Base-by-base conservation (phyloP, 345 rosid species). In the Sonneratia caseolaris region DNA sequence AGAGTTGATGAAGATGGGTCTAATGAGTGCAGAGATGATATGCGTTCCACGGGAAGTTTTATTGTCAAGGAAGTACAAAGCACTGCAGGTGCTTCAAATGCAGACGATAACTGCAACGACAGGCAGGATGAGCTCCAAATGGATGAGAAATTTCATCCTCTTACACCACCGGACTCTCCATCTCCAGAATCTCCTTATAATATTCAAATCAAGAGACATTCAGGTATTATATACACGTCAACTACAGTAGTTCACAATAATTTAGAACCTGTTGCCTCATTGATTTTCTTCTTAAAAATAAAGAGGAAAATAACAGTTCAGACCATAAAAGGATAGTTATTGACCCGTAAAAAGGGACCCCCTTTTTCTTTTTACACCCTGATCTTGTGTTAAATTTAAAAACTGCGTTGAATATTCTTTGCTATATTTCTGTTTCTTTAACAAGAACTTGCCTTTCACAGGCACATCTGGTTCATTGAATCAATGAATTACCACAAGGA, bases 171-270 rank as follows among this genome's bases (percentile, higher is more conserved):
- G 4, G 68, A 66, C 72, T 79, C 77, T 66, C 72, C 74, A 19
- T 40, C 72, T 72, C 83, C 81, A 1, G 56, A 70, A 37, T 70
- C 69, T 70, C 61, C 14, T 47, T 12, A 73, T 68, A 15, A 18
- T 22, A n/a, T 66, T 42, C 68, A 66, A 76, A 65, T 70, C 71
- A 76, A 72, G 22, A 73, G 70, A 71, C 72, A 65, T 38, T 76
- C 86, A 81, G 93, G 96, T 91, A 76, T 75, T 59, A 56, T 24
- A 22, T 69, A 47, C 15, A 64, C 64, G 14, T 9, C 14, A 59
- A 68, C 38, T 71, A 35, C 43, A 40, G 19, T 42, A 6, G 22
- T 68, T 38, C 57, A 49, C 61, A 22, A 7, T 22, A 18, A 22
- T 59, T 59, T 1, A 22, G 22, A 9, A 22, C 64, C 64, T 59